Percentiles rank a stretch among this genome's conserved stretches.
Evolutionary conservation across 805 yeast genomes (phyloP).

Genomic region (Candida chauliodis): DNA sequence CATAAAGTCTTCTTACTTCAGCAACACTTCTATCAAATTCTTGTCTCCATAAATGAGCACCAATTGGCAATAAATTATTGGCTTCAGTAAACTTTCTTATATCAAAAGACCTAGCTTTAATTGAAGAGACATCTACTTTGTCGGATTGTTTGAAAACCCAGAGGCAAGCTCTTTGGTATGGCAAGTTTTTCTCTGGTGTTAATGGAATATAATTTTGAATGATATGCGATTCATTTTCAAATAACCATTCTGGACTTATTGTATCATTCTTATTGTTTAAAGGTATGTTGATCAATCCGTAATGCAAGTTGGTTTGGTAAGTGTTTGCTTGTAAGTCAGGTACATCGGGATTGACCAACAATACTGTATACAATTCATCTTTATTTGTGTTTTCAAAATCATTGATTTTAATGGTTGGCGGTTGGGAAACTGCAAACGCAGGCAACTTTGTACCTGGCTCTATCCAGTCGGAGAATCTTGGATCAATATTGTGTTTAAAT

Average conservation of each 20-base stretch:
- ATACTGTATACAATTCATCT: slow-evolving; percentile 61
- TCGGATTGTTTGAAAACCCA: slow-evolving; percentile 83
- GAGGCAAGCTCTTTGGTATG: slow-evolving; percentile 74
- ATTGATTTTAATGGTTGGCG: slow-evolving; percentile 75
- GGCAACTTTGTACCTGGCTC: slow-evolving; percentile 78
- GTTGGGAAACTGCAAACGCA: slow-evolving; percentile 65
- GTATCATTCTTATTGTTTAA: slow-evolving; percentile 55
- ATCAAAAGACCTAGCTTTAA: slow-evolving; percentile 54
- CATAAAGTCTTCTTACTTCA: slow-evolving; percentile 65
- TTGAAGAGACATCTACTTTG: slow-evolving; percentile 4
- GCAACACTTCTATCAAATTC: slow-evolving; percentile 74
- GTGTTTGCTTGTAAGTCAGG: slow-evolving; percentile 73
- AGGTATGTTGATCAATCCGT: slow-evolving; percentile 70
- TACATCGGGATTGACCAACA: slow-evolving; percentile 87
- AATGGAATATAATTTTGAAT: slow-evolving; percentile 73
- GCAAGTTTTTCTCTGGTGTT: slow-evolving; percentile 83
- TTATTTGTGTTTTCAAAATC: slow-evolving; percentile 56
- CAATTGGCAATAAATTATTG: slow-evolving; percentile 67
- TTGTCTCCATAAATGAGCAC: slow-evolving; percentile 91
- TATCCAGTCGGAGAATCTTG: slow-evolving; percentile 61
- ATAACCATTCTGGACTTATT: slow-evolving; percentile 44
- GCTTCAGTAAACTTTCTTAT: slow-evolving; percentile 63
- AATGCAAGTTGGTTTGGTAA: slow-evolving; percentile 68
- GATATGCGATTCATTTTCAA: slow-evolving; percentile 24
- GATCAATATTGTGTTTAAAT: slow-evolving; percentile 61